A percentile compares a stretch with the other conserved stretches of the same genome.
These are phyloP conservation scores for Flaveria bidentis DNA, from an alignment of 129 eudicot genomes.

Conservation along the genomic window DNA sequence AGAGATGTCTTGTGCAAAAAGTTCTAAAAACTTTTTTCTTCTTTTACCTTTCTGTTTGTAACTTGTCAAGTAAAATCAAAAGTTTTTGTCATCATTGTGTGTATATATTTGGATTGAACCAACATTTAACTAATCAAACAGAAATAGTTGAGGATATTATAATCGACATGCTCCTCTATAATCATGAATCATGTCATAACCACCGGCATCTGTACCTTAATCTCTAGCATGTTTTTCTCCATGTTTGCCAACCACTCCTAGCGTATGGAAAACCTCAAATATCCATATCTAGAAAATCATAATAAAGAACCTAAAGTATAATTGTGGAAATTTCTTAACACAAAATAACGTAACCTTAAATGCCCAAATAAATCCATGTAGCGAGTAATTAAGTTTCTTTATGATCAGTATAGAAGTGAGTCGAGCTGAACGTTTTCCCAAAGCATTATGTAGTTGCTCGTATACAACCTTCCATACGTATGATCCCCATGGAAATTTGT, in stretches of 20 bases:
- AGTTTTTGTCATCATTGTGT: too few species aligned
- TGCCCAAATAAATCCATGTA: neutral
- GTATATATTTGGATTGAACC: too few species aligned
- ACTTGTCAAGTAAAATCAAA: too few species aligned
- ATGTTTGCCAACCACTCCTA: neutral
- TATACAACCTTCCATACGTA: neutral
- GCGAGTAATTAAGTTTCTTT: neutral
- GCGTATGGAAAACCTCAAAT: slow-evolving; percentile 16
- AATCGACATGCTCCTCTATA: neutral
- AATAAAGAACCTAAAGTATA: too few species aligned
- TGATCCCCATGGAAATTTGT: slow-evolving; percentile 13
- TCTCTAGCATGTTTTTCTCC: neutral
- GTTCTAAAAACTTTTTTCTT: too few species aligned
- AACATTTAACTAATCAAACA: neutral
- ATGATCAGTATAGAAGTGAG: neutral
- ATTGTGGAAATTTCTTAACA: too few species aligned
- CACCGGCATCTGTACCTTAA: neutral
- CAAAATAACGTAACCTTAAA: neutral
- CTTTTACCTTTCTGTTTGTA: too few species aligned
- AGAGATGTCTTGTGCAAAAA: too few species aligned
- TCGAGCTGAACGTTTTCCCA: neutral
- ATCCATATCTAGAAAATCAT: neutral
- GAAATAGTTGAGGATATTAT: neutral
- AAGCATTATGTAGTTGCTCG: neutral
- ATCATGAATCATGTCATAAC: neutral